phyloP scores from a whole-genome alignment of 2,329 filamentous ascomycete species.

The Rhytidhysteron rufulum region DNA sequence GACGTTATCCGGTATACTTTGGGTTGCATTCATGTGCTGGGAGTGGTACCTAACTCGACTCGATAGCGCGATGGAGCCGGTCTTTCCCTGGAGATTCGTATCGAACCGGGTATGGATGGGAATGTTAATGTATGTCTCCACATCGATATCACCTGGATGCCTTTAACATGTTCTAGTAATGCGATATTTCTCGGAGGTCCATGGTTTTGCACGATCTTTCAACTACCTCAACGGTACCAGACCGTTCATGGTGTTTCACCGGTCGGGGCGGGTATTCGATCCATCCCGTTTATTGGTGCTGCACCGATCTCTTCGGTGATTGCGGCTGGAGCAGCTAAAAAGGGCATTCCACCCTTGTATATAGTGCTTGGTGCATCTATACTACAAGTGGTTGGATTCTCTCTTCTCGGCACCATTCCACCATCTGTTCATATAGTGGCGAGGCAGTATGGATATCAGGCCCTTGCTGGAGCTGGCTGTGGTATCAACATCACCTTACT shows the following conservation, averaged over 20 bases:
- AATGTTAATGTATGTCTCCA: slow-evolving; percentile 9
- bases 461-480: slow-evolving; percentile 10
- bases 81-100: slow-evolving; percentile 10
- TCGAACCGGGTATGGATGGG: slow-evolving; percentile 6
- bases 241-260: slow-evolving; percentile 9
- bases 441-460: slow-evolving; percentile 12
- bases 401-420: slow-evolving; percentile 2
- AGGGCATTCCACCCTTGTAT: slow-evolving; percentile 4
- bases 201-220: slow-evolving; percentile 9
- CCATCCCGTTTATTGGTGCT: slow-evolving; percentile 12
- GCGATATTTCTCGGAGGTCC: slow-evolving; percentile 10
- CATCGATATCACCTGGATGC: background rate
- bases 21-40: slow-evolving; percentile 12
- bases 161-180: background rate
- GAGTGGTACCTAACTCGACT: slow-evolving; percentile 12
- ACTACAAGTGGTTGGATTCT: slow-evolving; percentile 10
- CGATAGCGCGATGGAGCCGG: slow-evolving; percentile 7
- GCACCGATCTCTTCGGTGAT: slow-evolving; percentile 9
- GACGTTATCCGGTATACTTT: slow-evolving; percentile 7
- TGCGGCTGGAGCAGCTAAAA: slow-evolving; percentile 6
- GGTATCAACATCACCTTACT: slow-evolving; percentile 8
- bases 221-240: slow-evolving; percentile 17
- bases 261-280: slow-evolving; percentile 8
- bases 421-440: slow-evolving; percentile 1
- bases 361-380: slow-evolving; percentile 7